phyloP scores from a whole-genome alignment of 2,329 filamentous ascomycete genomes.

The Myriosclerotinia curreyana region DNA sequence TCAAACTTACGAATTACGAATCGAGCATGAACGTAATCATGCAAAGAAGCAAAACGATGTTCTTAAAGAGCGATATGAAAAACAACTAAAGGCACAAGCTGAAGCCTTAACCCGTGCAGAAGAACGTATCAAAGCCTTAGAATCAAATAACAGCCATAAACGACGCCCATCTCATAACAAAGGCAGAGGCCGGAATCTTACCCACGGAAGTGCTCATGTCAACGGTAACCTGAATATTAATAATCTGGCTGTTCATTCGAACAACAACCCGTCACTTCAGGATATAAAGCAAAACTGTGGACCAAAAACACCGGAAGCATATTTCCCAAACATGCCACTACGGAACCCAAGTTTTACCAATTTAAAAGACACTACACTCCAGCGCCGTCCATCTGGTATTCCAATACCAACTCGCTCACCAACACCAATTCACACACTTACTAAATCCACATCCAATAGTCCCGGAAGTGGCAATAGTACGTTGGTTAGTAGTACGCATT shows the following conservation, averaged over 20 bases:
- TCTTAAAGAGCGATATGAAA: conserved; percentile 29
- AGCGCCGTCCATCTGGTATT: conserved; percentile 11
- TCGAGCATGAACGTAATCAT: conserved; percentile 30
- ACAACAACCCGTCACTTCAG: not conserved
- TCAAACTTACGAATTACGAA: conserved; percentile 27
- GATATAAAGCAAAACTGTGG: not conserved
- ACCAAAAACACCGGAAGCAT: conserved; percentile 1
- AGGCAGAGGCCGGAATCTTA: conserved; percentile 24
- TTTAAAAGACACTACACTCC: conserved; percentile 1
- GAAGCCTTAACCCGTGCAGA: conserved; percentile 19
- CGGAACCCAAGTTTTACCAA: conserved; percentile 21
- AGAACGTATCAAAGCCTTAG: conserved; percentile 24
- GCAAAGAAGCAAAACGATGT: conserved; percentile 29
- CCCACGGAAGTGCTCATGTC: conserved; percentile 17
- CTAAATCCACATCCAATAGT: conserved; percentile 18
- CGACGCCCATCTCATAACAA: conserved; percentile 20
- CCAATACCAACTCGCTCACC: conserved; percentile 23
- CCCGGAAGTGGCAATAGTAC: conserved; percentile 29
- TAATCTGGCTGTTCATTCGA: not conserved
- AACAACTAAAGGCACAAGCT: conserved; percentile 26
- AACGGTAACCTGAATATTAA: conserved; percentile 15
- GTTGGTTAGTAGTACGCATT: conserved; percentile 26
- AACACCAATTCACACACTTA: conserved; percentile 24
- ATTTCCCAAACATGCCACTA: conserved; percentile 3
- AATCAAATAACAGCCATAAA: conserved; percentile 18